These are phyloP conservation scores for Colletotrichum scovillei DNA, from an alignment of 2,329 filamentous ascomycete genomes.

Conservation along the genomic window DNA sequence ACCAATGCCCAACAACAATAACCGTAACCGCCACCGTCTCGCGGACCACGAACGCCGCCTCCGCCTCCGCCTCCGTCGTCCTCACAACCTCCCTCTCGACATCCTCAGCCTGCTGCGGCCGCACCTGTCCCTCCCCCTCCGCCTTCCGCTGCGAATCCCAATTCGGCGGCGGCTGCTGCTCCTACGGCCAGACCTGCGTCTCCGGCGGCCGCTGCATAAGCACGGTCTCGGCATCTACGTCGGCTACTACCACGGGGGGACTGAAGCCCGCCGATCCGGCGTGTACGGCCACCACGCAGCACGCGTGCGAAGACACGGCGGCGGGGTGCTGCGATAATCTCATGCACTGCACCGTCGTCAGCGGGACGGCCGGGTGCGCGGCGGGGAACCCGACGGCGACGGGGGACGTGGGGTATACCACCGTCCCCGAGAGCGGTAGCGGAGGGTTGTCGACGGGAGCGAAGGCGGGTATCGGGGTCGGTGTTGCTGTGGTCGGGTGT, in stretches of 20 bases:
- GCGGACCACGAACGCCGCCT: neutral
- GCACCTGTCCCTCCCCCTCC: constrained; percentile 53
- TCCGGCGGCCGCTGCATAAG: constrained; percentile 49
- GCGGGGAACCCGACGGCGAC: constrained; percentile 46
- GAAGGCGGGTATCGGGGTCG: constrained; percentile 68
- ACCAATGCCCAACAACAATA: constrained; percentile 46
- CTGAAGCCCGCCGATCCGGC: constrained; percentile 51
- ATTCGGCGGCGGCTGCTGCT: constrained; percentile 63
- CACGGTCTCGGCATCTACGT: constrained; percentile 30
- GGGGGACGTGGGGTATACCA: constrained; percentile 39
- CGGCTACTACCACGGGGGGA: constrained; percentile 33
- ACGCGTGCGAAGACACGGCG: constrained; percentile 53
- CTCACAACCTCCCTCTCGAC: constrained; percentile 38
- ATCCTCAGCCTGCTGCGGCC: constrained; percentile 50
- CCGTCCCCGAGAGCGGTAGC: constrained; percentile 32
- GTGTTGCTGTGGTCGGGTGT: constrained; percentile 57
- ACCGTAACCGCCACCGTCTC: constrained; percentile 41
- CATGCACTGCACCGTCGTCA: constrained; percentile 54
- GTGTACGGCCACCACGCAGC: constrained; percentile 57
- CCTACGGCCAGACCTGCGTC: constrained; percentile 56
- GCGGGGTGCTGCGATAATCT: constrained; percentile 62
- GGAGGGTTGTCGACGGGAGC: constrained; percentile 58
- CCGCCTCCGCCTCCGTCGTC: constrained; percentile 32
- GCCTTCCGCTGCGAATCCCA: constrained; percentile 56
- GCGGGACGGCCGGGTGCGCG: constrained; percentile 53